A percentile compares a stretch with the other conserved stretches of the same genome.
phyloP scores from a whole-genome alignment of 768 basidiomycete genomes.

The Suillus decipiens region DNA sequence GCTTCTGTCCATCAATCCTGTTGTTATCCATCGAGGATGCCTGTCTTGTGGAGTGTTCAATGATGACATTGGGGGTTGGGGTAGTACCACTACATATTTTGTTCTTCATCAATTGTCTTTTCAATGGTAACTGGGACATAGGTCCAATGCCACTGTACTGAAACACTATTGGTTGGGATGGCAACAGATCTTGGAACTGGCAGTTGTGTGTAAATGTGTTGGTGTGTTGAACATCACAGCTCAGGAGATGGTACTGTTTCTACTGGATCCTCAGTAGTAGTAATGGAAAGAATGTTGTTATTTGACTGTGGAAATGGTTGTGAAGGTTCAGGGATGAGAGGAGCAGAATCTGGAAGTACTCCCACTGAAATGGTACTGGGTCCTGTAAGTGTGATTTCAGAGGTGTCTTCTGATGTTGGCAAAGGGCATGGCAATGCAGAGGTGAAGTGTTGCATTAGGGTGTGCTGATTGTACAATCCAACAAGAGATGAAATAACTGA shows the following conservation, averaged over 20 bases:
- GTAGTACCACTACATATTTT: not conserved
- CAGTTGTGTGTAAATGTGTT: not conserved
- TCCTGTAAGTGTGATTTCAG: not conserved
- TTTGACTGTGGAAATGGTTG: not conserved
- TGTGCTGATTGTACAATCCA: not conserved
- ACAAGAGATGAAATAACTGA: no score
- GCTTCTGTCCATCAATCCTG: slow-evolving; percentile 3
- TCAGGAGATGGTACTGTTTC: not conserved
- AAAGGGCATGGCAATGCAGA: not conserved
- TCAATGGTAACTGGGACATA: not conserved
- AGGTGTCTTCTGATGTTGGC: not conserved
- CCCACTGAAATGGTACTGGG: not conserved
- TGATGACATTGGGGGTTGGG: not conserved
- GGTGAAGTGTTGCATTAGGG: not conserved
- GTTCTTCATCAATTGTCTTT: not conserved
- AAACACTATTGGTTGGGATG: not conserved
- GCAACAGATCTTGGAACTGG: not conserved
- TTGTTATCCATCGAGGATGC: not conserved
- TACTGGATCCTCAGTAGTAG: not conserved
- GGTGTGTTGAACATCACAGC: not conserved
- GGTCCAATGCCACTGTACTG: not conserved
- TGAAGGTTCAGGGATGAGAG: not conserved
- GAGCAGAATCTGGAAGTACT: not conserved
- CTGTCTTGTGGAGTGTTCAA: not conserved
- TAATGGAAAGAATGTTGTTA: not conserved